phyloP scores from a whole-genome alignment of 768 basidiomycete genomes.

The Tephrocybe sp. region DNA sequence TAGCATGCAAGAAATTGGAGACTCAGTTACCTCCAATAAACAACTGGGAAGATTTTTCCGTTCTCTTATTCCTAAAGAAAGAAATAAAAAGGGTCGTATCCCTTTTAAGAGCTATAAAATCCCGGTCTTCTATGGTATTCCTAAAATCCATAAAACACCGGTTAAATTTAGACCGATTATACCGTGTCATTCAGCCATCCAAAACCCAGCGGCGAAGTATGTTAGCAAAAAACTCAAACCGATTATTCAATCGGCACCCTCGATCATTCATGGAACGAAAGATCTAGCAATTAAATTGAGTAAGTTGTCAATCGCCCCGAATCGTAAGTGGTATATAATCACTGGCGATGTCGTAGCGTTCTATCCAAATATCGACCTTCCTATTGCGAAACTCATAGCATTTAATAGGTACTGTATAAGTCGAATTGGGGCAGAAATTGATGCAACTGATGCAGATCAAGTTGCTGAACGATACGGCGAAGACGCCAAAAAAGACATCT shows the following conservation, averaged over 20 bases:
- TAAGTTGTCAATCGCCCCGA: constrained; percentile 5
- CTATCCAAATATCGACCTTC: constrained; percentile 27
- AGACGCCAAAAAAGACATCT: too few relatives aligned
- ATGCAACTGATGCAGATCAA: neutral
- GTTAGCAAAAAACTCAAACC: constrained; percentile 31
- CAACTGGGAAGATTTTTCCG: constrained; percentile 17
- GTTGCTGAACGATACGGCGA: too few relatives aligned
- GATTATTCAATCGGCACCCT: constrained; percentile 24
- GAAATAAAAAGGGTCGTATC: neutral
- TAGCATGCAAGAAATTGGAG: too few relatives aligned
- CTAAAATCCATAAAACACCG: constrained; percentile 33
- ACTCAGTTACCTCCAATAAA: neutral
- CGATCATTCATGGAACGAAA: constrained; percentile 30
- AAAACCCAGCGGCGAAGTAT: constrained; percentile 29
- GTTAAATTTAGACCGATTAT: constrained; percentile 29
- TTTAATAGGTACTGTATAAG: constrained; percentile 16
- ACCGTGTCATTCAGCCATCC: constrained; percentile 29
- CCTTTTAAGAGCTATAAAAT: neutral
- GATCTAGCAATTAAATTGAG: constrained; percentile 32
- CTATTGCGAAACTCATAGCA: constrained; percentile 21
- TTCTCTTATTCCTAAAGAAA: neutral
- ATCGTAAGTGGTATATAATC: constrained; percentile 20
- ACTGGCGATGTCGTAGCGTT: constrained; percentile 34
- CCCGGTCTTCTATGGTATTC: constrained; percentile 24
- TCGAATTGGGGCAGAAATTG: neutral